A percentile compares a stretch with the other conserved stretches of the same genome.
These are phyloP conservation scores for Aspergillus sp. DNA, from an alignment of 2,329 filamentous ascomycete genomes.

Conservation along the genomic window DNA sequence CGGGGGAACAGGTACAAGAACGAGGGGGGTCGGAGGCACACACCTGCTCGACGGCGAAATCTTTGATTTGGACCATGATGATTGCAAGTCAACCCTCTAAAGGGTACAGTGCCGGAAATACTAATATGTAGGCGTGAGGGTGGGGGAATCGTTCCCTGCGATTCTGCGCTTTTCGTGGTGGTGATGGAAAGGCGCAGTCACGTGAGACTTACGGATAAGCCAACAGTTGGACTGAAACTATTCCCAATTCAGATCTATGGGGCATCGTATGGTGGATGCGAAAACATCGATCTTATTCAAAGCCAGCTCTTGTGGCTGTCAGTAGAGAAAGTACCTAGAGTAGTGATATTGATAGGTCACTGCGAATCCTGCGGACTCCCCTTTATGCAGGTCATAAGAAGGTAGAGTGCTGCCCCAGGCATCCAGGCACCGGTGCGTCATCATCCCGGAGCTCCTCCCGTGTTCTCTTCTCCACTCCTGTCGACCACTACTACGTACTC, in stretches of 20 bases:
- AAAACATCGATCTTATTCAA: background rate
- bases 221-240: no score
- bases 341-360: no score
- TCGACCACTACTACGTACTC: background rate
- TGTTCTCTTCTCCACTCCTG: background rate
- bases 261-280: background rate
- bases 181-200: background rate
- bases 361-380: no score
- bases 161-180: no score
- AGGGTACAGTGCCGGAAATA: no score
- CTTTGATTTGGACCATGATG: constrained; percentile 42
- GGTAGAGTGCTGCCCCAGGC: constrained; percentile 23
- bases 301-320: no score
- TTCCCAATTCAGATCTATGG: background rate
- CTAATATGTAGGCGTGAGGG: no score
- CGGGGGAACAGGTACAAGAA: constrained; percentile 40
- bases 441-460: background rate
- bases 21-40: constrained; percentile 21
- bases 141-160: no score
- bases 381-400: background rate
- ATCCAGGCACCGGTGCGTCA: constrained; percentile 8
- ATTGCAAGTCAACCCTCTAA: background rate
- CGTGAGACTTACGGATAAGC: no score
- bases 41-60: constrained; percentile 65
- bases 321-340: no score